Evolutionary conservation across 306 rosid species (phyloP), one percentile per base, ranked within the genome.

Genomic region (Glycine soja): DNA sequence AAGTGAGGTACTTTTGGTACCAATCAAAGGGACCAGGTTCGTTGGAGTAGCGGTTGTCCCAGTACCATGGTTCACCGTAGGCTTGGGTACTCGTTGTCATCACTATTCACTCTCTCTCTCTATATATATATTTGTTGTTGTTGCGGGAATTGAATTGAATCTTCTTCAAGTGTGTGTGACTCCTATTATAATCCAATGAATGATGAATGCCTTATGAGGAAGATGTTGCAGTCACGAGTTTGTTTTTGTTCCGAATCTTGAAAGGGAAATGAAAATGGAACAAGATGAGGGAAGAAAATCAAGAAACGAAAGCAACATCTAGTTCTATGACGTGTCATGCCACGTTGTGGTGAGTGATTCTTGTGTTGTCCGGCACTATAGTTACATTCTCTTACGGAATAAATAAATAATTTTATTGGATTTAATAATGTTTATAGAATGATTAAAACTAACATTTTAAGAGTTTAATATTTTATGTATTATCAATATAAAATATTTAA

Each of bases 1-100:
- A 32, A 77, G 97, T 79, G 15, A 80, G 85, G 79, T 90, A 93
- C 76, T 89, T 93, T 70, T 93, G 98, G 89, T 93, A 93, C 98
- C 98, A 93, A 88, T 93, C 97, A 51, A 93, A 93, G 47, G 91
- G 85, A 4, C 86, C 85, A 0, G 92, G 88, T 76, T 93, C 97
- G 71, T 89, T 84, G 70, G 95, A 64, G 86, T 93, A 93, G 62
- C 97, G 97, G 54, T 88, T 86, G 82, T 93, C 93, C 98, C 97
- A 93, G 81, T 93, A 93, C 95, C 95, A 88, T 36, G 90, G 57
- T 84, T 93, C 98, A 61, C 97, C 98, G 85, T 93, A 93, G 24
- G 95, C 93, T 84, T 90, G 97, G 7, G 91, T 80, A 51, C 89
- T 57, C 30, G 86, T 87, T 83, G 80, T 80, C 52, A 70, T 68